phyloP scores from a whole-genome alignment of 176 grass and related monocot genomes.

The Aegilops bicornis region DNA sequence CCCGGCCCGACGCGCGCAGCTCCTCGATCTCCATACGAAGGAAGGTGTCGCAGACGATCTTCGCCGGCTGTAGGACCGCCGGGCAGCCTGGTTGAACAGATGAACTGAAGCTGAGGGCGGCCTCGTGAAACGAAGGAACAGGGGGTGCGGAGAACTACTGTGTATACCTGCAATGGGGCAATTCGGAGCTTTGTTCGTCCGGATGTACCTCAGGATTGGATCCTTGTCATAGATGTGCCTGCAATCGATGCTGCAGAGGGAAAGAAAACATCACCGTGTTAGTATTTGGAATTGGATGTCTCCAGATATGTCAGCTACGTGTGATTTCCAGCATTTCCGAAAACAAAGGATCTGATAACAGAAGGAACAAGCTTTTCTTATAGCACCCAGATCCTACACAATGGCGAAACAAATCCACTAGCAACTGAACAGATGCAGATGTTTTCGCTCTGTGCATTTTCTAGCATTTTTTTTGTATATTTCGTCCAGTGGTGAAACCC shows the following conservation, averaged over 20 bases:
- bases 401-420: too few species aligned
- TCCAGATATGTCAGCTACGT: neutral
- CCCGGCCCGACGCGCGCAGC: constrained; percentile 34
- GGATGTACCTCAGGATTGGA: constrained; percentile 65
- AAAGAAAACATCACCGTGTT: constrained; percentile 1
- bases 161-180: constrained; percentile 78
- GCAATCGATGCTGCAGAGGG: constrained; percentile 61
- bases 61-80: constrained; percentile 45
- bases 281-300: neutral
- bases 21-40: constrained; percentile 82
- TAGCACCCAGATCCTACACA: neutral
- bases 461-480: neutral
- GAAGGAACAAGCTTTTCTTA: neutral
- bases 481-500: neutral
- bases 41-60: constrained; percentile 56
- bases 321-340: neutral
- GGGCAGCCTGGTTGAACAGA: constrained; percentile 55
- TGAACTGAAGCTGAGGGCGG: neutral
- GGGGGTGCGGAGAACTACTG: neutral
- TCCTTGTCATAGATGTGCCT: constrained; percentile 83
- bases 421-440: too few species aligned
- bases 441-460: too few species aligned
- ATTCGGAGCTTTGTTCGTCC: constrained; percentile 33
- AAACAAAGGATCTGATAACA: neutral
- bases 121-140: neutral